Percentiles rank a stretch among this genome's conserved stretches.
These are phyloP conservation scores for Boehmeria nivea DNA, from an alignment of 306 rosid species.

Conservation along the genomic window DNA sequence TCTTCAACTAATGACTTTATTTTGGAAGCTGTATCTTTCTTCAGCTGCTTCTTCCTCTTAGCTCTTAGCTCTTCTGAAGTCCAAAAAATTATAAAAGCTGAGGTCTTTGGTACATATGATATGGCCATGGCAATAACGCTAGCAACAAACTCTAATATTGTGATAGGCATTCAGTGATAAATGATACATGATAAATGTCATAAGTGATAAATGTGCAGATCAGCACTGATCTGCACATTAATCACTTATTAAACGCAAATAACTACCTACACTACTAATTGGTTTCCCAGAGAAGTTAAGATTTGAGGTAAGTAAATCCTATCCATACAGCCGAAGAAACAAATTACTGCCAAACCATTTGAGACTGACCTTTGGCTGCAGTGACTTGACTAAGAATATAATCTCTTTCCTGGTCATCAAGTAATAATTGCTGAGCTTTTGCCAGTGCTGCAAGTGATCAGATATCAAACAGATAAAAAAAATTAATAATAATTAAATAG, in stretches of 20 bases:
- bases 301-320: neutral
- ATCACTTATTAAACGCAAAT: neutral
- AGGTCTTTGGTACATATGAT: conserved; percentile 12
- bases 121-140: neutral
- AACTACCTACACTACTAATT: neutral
- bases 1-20: conserved; percentile 90
- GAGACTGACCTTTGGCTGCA: conserved; percentile 84
- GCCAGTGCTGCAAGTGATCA: conserved; percentile 71
- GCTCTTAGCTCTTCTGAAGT: conserved; percentile 88
- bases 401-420: conserved; percentile 90
- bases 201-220: too few species aligned
- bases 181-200: too few species aligned
- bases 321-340: neutral
- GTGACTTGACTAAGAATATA: conserved; percentile 78
- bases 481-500: too few species aligned
- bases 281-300: neutral
- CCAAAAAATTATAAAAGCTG: conserved; percentile 26
- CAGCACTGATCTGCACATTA: neutral
- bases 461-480: conserved; percentile 12
- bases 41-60: conserved; percentile 88
- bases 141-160: neutral
- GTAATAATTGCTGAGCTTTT: conserved; percentile 88
- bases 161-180: too few species aligned
- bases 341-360: neutral
- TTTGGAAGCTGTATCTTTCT: conserved; percentile 95